A percentile compares a stretch with the other conserved stretches of the same genome.
phyloP scores from a whole-genome alignment of 331 rosid species.

The Dryas integrifolia region DNA sequence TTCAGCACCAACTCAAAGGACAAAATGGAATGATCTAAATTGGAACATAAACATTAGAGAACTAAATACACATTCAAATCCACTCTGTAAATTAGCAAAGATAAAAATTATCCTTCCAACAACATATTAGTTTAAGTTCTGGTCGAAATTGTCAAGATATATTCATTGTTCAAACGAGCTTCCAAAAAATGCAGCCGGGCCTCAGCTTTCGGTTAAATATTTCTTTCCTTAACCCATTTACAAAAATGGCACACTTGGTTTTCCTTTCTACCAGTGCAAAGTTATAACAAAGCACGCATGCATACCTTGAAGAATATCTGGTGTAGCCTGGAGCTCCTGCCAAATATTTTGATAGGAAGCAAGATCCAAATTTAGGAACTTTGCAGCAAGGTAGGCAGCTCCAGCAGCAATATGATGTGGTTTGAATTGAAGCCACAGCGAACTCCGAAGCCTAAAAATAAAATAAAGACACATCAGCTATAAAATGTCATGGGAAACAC shows the following conservation, averaged over 20 bases:
- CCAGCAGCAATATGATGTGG: constrained; percentile 98
- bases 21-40: too few species aligned
- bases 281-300: background rate
- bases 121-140: too few species aligned
- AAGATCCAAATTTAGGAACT: constrained; percentile 77
- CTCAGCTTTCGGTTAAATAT: background rate
- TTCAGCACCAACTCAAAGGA: too few species aligned
- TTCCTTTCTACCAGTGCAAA: background rate
- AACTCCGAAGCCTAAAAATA: constrained; percentile 83
- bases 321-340: constrained; percentile 87
- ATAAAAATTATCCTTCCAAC: too few species aligned
- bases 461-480: constrained; percentile 22
- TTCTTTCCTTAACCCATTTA: background rate
- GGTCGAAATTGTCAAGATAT: too few species aligned
- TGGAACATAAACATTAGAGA: too few species aligned
- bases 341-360: constrained; percentile 62
- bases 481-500: constrained; percentile 12
- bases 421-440: constrained; percentile 98
- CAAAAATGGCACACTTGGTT: background rate
- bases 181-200: background rate
- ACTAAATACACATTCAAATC: too few species aligned
- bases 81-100: too few species aligned
- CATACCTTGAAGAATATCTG: constrained; percentile 82
- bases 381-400: constrained; percentile 87
- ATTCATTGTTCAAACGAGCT: too few species aligned